Conservation (phyloP, 176 grass and related monocot genomes). For the Musa itinerans region DNA sequence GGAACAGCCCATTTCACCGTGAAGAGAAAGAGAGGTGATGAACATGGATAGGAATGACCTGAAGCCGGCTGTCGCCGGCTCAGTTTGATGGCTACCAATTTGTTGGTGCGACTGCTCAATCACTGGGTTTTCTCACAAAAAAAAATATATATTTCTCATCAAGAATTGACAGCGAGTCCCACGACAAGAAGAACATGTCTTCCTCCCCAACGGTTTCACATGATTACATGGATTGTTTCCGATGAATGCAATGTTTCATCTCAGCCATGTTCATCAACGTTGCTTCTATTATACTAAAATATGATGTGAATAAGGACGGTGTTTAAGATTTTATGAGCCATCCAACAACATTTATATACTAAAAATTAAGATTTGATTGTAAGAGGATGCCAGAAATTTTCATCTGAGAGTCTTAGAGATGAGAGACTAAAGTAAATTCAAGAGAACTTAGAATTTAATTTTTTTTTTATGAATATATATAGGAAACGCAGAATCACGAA, state of each 20-base stretch:
- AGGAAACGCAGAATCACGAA: no score
- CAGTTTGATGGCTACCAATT: conserved; percentile 7
- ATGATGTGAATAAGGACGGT: no score
- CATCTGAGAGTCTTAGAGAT: no score
- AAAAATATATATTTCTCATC: neutral
- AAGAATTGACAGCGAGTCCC: neutral
- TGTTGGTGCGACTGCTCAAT: neutral
- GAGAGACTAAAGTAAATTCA: no score
- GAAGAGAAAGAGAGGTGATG: conserved; percentile 3
- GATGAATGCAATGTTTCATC: neutral
- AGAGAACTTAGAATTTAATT: no score
- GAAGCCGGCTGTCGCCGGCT: neutral
- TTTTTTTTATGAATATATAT: no score
- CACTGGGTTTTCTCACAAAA: neutral
- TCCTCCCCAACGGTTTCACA: neutral
- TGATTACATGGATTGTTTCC: neutral
- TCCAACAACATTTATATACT: no score
- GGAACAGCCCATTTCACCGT: neutral
- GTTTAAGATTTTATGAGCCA: no score
- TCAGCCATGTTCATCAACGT: no score
- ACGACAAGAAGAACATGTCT: neutral
- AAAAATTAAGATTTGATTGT: no score
- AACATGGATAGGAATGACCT: neutral
- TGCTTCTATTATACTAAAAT: no score
- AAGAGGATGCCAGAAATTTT: no score